Conservation (phyloP, 208 protist species). For the Sergeia podlipaevii region DNA sequence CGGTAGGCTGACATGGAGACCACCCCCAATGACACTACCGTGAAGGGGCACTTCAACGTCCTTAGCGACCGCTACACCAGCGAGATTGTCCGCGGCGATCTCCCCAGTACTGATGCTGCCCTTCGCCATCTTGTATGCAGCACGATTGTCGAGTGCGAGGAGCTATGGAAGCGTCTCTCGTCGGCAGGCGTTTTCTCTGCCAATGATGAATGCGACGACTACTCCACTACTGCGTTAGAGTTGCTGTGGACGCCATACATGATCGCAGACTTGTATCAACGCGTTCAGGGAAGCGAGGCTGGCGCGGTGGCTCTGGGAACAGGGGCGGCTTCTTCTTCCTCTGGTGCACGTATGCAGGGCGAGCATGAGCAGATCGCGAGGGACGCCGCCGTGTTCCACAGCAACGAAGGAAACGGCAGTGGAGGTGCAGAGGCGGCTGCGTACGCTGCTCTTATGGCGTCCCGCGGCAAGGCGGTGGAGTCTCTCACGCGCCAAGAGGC, state of each 20-base stretch:
- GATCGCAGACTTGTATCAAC: conserved; percentile 82
- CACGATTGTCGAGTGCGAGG: conserved; percentile 57
- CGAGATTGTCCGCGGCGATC: conserved; percentile 26
- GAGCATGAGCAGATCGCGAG: conserved; percentile 4
- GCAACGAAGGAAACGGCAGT: neutral
- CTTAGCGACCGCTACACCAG: conserved; percentile 44
- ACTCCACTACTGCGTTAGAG: conserved; percentile 74
- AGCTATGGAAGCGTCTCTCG: conserved; percentile 57
- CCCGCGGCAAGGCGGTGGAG: conserved; percentile 15
- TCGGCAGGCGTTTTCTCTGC: conserved; percentile 62
- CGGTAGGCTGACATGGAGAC: neutral
- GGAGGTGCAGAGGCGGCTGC: neutral
- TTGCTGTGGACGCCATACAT: conserved; percentile 83
- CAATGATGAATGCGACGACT: conserved; percentile 83
- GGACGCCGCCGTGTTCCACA: neutral
- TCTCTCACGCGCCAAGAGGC: conserved; percentile 57
- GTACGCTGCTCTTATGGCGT: neutral
- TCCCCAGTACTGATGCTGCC: conserved; percentile 23
- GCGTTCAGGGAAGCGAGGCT: conserved; percentile 39
- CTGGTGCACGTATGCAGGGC: neutral
- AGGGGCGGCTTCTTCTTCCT: conserved; percentile 1
- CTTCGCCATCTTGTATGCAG: conserved; percentile 20
- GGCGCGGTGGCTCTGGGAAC: conserved; percentile 4
- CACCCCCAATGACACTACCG: conserved; percentile 17
- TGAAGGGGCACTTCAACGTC: conserved; percentile 57